These are phyloP conservation scores for Asparagopsis taxiformis DNA, from an alignment of 31 red algal genomes.

Conservation along the genomic window DNA sequence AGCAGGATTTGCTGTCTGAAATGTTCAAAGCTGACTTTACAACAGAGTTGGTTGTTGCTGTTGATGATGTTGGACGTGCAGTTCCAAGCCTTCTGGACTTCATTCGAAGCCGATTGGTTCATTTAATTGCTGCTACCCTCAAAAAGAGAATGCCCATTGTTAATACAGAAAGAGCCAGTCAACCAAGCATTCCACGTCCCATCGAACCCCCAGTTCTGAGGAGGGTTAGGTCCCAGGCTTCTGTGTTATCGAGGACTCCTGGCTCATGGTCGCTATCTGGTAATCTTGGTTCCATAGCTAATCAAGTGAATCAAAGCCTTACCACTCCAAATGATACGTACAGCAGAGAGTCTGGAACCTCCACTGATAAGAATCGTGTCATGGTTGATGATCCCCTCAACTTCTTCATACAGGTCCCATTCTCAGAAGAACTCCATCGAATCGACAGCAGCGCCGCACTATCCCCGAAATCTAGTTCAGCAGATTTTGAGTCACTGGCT, in stretches of 20 bases:
- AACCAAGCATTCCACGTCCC: background rate
- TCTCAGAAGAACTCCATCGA: slow-evolving; percentile 35
- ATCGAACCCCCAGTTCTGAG: background rate
- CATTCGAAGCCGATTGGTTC: slow-evolving; percentile 32
- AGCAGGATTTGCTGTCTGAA: slow-evolving; percentile 22
- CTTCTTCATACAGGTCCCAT: slow-evolving; percentile 28
- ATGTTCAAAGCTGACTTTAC: slow-evolving; percentile 60
- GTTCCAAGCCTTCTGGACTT: slow-evolving; percentile 21
- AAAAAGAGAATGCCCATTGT: slow-evolving; percentile 24
- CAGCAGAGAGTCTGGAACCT: background rate
- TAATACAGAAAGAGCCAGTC: background rate
- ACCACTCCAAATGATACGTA: too few relatives aligned
- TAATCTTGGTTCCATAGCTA: too few relatives aligned
- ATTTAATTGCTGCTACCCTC: slow-evolving; percentile 59
- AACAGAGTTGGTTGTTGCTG: slow-evolving; percentile 28
- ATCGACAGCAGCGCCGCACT: slow-evolving; percentile 33
- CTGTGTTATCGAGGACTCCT: too few relatives aligned
- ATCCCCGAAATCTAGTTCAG: slow-evolving; percentile 16
- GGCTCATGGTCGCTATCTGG: too few relatives aligned
- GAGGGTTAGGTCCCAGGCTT: background rate
- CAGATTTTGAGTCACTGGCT: slow-evolving; percentile 9
- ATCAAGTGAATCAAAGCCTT: too few relatives aligned
- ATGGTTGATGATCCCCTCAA: background rate
- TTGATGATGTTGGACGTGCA: slow-evolving; percentile 32
- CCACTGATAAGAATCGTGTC: background rate